Percentiles rank a stretch among this genome's conserved stretches.
Evolutionary conservation across 345 rosid species (phyloP).

Genomic region (Eutrema heterophyllum): DNA sequence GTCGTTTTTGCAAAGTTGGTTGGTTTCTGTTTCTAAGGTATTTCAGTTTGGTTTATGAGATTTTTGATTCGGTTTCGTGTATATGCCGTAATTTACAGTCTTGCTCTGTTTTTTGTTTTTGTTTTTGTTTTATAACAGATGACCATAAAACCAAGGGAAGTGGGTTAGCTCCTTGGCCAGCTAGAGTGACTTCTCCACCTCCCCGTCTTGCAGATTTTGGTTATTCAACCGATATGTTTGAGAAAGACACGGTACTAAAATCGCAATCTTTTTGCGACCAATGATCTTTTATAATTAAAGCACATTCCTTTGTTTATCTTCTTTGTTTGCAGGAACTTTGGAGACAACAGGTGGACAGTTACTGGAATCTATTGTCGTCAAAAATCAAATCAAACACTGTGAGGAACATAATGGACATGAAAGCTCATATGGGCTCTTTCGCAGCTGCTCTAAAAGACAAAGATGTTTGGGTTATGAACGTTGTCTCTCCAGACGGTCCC

Average conservation of each 20-base stretch:
- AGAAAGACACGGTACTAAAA: slow-evolving; percentile 69
- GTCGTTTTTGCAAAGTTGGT: background rate
- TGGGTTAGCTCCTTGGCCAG: slow-evolving; percentile 98
- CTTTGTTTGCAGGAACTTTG: slow-evolving; percentile 56
- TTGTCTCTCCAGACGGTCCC: slow-evolving; percentile 70
- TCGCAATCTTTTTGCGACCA: background rate
- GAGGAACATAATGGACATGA: slow-evolving; percentile 99
- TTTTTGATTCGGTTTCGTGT: too few species aligned
- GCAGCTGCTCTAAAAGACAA: slow-evolving; percentile 84
- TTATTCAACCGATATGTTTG: slow-evolving; percentile 68
- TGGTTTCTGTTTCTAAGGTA: too few species aligned
- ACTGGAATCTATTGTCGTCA: slow-evolving; percentile 77
- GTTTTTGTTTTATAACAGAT: slow-evolving; percentile 30
- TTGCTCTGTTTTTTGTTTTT: background rate
- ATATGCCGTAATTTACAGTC: too few species aligned
- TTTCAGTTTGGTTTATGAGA: too few species aligned
- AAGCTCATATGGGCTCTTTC: slow-evolving; percentile 87
- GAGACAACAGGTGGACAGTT: slow-evolving; percentile 66
- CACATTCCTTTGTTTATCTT: background rate
- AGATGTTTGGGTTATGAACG: slow-evolving; percentile 95
- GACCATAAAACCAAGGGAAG: slow-evolving; percentile 75
- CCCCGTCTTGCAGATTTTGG: slow-evolving; percentile 93
- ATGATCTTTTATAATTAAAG: too few species aligned
- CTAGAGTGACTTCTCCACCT: slow-evolving; percentile 77
- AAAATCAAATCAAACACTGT: slow-evolving; percentile 60